These are phyloP conservation scores for Dryadomyces sulphureus DNA, from an alignment of 2,329 filamentous ascomycete species.

Conservation along the genomic window DNA sequence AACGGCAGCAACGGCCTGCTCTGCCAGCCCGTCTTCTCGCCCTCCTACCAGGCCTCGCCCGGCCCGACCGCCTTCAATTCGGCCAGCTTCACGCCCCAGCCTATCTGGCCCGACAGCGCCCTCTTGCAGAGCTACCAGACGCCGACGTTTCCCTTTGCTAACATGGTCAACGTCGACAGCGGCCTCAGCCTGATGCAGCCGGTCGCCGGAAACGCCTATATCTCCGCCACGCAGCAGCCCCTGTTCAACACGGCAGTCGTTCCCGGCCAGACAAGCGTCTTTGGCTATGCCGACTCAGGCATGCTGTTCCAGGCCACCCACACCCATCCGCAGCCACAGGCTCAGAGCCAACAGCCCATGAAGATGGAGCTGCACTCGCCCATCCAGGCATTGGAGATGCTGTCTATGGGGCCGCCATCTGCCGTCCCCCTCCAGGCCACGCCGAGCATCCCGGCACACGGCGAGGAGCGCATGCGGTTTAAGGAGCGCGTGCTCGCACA, in stretches of 20 bases:
- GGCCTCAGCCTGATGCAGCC: conserved; percentile 18
- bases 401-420: conserved; percentile 9
- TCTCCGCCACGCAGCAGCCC: conserved; percentile 17
- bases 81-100: conserved; percentile 20
- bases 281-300: neutral
- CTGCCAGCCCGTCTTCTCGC: conserved; percentile 16
- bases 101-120: conserved; percentile 22
- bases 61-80: conserved; percentile 26
- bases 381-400: conserved; percentile 13
- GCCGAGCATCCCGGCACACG: conserved; percentile 1
- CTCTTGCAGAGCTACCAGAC: conserved; percentile 18
- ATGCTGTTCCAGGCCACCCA: neutral
- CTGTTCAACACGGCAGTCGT: conserved; percentile 5
- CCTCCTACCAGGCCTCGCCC: conserved; percentile 20
- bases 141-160: conserved; percentile 14
- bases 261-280: conserved; percentile 1
- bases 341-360: conserved; percentile 9
- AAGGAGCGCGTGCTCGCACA: conserved; percentile 54
- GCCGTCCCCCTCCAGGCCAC: neutral
- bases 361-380: conserved; percentile 16
- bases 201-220: conserved; percentile 17
- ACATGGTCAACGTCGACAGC: conserved; percentile 6
- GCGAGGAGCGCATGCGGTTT: conserved; percentile 27
- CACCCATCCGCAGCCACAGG: neutral
- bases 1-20: conserved; percentile 8